Evolutionary conservation across 306 rosid genomes (phyloP), one percentile per base, ranked within the genome.

Genomic region (Sophora flavescens): DNA sequence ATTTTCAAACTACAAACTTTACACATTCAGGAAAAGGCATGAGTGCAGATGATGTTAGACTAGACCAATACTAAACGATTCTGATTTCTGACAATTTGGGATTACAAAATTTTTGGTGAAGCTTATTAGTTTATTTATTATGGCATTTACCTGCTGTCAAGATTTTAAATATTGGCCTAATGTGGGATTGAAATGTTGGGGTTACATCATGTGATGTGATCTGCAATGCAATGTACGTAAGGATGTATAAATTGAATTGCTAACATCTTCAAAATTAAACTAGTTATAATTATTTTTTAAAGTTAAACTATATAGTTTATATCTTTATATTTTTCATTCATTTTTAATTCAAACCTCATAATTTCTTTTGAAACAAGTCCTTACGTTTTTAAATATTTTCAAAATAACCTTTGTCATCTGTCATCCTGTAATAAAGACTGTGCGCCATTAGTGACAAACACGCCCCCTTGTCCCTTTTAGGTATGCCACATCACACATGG

Each of bases 1-100:
- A 10, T 36, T 62, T 60, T 44, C 13, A 35, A 45, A 45, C 18
- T 63, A 16, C 30, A 45, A 48, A 33, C 68, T 74, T 47, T 61
- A 15, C 17, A 16, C 35, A 12, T 42, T 48, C 60, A 11, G 17
- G 11, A 35, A 17, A 62, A 11, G 79, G 16, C 63, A 35, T 14
- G 9, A 33, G 10, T 13, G 39, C 26, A 71, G 5, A 26, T 47
- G 13, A 2, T 54, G 22, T 6, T 51, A 5, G 26, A 12, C 53
- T 33, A 5, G 26, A 12, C 53, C 26, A 71, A 12, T 18, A 13
- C 64, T 5, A 11, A 0, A 30, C 10, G 17, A 30, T 59, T 59
- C 64, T 36, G 22, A 53, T 54, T 70, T 52, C n/a, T 12, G 1
- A 15, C 38, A 50, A 50, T 50, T 50, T 14, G 16, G 52, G 52